A percentile compares a stretch with the other conserved stretches of the same genome.
Conservation (phyloP, 306 rosid genomes). For the Nissolia schottii region DNA sequence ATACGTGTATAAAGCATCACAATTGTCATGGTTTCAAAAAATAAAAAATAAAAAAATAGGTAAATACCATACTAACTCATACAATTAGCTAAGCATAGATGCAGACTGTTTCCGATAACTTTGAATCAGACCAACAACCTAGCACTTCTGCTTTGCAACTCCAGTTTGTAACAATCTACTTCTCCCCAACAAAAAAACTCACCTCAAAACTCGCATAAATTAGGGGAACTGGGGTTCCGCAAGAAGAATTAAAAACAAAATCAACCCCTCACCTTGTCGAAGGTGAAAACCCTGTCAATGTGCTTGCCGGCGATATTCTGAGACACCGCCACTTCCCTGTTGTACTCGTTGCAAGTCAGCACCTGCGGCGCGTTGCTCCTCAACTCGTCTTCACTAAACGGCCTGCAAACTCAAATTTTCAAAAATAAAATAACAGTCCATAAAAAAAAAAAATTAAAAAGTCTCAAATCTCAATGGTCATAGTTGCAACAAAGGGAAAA, state of each 20-base stretch:
- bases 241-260: not conserved
- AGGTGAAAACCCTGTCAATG: constrained; percentile 77
- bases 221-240: no score
- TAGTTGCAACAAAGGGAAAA: no score
- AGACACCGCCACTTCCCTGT: constrained; percentile 75
- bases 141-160: no score
- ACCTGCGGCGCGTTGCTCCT: constrained; percentile 89
- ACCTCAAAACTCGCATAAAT: no score
- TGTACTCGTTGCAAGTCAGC: constrained; percentile 67
- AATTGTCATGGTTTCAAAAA: not conserved
- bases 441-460: no score
- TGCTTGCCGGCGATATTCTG: constrained; percentile 91
- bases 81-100: not conserved
- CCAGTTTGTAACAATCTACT: not conserved
- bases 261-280: constrained; percentile 99
- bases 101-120: no score
- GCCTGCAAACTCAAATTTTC: no score
- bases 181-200: no score
- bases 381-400: constrained; percentile 86
- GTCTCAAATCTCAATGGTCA: no score
- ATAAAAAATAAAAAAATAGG: not conserved
- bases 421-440: no score
- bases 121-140: no score
- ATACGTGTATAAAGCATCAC: not conserved
- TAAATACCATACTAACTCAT: not conserved